Conservation (phyloP, 805 yeast genomes). For the Brettanomyces nanus region DNA sequence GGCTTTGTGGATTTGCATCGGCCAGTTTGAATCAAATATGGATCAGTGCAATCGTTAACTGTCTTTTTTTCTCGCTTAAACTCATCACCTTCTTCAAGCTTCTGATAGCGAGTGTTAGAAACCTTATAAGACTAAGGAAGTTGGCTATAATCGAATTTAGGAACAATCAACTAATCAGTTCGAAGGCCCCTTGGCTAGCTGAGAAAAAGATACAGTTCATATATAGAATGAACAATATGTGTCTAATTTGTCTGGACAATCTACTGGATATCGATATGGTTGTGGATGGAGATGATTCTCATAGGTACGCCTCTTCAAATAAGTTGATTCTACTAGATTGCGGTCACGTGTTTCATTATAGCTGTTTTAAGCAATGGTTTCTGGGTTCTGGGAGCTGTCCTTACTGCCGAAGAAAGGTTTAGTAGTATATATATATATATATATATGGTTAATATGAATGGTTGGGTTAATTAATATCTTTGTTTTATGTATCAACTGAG, state of each 20-base stretch:
- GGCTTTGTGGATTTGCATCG: constrained; percentile 2
- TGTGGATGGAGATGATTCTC: no score
- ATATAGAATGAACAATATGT: constrained; percentile 7
- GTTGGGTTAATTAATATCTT: not conserved
- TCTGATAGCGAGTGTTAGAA: constrained; percentile 9
- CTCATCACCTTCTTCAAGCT: constrained; percentile 10
- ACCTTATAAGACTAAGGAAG: constrained; percentile 11
- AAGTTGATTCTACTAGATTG: constrained; percentile 8
- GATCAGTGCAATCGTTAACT: constrained; percentile 9
- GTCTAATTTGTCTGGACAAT: constrained; percentile 14
- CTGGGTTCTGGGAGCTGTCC: constrained; percentile 11
- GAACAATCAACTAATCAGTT: not conserved
- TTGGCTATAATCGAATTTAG: constrained; percentile 7
- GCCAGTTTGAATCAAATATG: constrained; percentile 8
- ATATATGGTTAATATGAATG: no score
- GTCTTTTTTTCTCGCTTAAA: constrained; percentile 10
- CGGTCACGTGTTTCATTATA: constrained; percentile 12
- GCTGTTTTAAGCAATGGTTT: constrained; percentile 16
- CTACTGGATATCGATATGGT: not conserved
- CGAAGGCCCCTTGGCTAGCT: not conserved
- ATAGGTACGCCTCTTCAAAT: not conserved
- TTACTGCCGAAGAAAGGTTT: constrained; percentile 8
- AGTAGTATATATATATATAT: no score
- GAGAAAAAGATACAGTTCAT: constrained; percentile 3
- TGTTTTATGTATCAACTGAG: not conserved